phyloP scores from a whole-genome alignment of 441 rosid genomes.

The Viola pubescens region DNA sequence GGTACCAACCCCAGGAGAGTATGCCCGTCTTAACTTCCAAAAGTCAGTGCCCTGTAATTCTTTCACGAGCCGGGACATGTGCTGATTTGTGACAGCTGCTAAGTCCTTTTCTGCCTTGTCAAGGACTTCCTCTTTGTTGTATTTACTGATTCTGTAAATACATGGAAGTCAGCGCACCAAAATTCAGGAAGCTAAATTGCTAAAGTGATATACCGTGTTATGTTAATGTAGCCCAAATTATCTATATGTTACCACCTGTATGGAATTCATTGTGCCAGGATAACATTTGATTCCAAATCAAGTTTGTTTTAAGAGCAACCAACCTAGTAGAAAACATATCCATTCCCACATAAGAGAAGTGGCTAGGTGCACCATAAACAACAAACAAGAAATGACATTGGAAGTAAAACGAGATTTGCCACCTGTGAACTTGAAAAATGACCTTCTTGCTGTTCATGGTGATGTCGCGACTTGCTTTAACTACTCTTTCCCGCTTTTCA shows the following conservation, averaged over 20 bases:
- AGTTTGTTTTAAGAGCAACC: background rate
- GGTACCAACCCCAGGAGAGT: constrained; percentile 71
- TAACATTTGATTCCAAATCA: no score
- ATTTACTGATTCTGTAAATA: constrained; percentile 50
- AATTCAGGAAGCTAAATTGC: background rate
- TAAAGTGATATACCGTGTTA: background rate
- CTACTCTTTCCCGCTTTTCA: constrained; percentile 90
- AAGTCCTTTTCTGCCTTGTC: constrained; percentile 82
- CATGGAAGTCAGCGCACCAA: background rate
- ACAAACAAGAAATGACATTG: background rate
- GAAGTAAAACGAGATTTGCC: constrained; percentile 5
- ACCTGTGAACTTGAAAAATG: constrained; percentile 95
- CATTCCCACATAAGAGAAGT: background rate
- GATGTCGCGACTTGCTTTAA: constrained; percentile 89
- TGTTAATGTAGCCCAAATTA: no score
- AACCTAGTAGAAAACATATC: background rate
- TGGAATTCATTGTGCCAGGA: no score
- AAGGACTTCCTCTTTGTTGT: constrained; percentile 65
- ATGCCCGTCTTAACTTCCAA: constrained; percentile 89
- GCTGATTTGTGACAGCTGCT: constrained; percentile 47
- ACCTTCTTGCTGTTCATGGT: constrained; percentile 91
- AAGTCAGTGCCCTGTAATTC: constrained; percentile 84
- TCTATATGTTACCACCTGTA: no score
- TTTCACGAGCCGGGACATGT: constrained; percentile 57
- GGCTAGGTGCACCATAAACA: background rate